These are phyloP conservation scores for Cryphonectria carpinicola DNA, from an alignment of 2,329 filamentous ascomycete species.

Conservation along the genomic window DNA sequence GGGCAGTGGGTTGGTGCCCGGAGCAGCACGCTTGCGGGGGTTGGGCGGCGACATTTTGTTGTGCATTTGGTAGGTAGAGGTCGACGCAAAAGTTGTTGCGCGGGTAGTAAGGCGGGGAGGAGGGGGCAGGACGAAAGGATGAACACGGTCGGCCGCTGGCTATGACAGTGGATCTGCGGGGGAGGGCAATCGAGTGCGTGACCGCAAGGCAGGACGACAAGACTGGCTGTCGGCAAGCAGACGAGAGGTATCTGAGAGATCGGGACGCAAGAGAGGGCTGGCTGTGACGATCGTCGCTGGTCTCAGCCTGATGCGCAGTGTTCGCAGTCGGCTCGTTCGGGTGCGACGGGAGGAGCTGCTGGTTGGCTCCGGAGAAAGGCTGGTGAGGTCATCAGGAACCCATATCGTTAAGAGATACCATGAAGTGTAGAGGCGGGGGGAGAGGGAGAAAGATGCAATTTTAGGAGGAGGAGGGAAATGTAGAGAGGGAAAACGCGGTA, in stretches of 20 bases:
- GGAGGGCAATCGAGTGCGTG: not conserved
- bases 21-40: constrained; percentile 73
- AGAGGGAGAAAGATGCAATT: not conserved
- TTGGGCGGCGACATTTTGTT: constrained; percentile 51
- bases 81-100: constrained; percentile 2
- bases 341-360: not conserved
- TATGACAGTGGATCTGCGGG: not conserved
- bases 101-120: not conserved
- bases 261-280: not conserved
- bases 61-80: constrained; percentile 26
- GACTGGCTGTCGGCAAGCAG: not conserved
- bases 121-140: no score
- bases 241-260: not conserved
- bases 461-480: not conserved
- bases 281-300: constrained; percentile 2
- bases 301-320: constrained; percentile 5
- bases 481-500: not conserved
- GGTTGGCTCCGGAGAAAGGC: constrained; percentile 1
- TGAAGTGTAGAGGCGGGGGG: not conserved
- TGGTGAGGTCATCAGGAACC: constrained; percentile 8
- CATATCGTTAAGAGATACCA: not conserved
- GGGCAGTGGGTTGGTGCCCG: constrained; percentile 64
- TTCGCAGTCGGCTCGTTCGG: constrained; percentile 14
- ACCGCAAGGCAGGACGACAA: not conserved
- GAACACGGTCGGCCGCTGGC: not conserved